Evolutionary conservation across 768 basidiomycete species (phyloP).

Genomic region (Hebeloma cylindrosporum): DNA sequence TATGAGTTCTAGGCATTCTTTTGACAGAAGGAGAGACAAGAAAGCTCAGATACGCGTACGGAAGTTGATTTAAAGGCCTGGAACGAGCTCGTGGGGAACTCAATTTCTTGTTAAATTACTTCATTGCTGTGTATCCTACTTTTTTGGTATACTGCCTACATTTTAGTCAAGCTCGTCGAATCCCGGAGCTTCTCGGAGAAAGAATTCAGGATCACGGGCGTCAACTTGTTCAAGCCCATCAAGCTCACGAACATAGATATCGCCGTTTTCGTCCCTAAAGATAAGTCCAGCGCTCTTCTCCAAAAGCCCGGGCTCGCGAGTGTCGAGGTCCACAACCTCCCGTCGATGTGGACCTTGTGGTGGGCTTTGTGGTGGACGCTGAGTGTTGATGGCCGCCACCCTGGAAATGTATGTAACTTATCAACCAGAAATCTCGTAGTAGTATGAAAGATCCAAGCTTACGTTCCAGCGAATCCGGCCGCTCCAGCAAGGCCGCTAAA

Average conservation of each 20-base stretch:
- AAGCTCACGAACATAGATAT: slow-evolving; percentile 6
- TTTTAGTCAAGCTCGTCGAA: not conserved
- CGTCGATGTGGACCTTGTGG: too few relatives aligned
- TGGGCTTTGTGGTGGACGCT: not conserved
- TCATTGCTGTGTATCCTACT: not conserved
- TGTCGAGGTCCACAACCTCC: too few relatives aligned
- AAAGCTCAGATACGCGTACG: slow-evolving; percentile 13
- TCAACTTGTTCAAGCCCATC: slow-evolving; percentile 3
- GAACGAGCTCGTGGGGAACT: slow-evolving; percentile 14
- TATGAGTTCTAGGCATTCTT: not conserved
- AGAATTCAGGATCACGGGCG: slow-evolving; percentile 5
- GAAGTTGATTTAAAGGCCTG: slow-evolving; percentile 23
- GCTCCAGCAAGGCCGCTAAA: not conserved
- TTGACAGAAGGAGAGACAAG: slow-evolving; percentile 5
- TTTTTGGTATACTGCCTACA: not conserved
- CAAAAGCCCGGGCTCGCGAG: too few relatives aligned
- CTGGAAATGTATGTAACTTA: not conserved
- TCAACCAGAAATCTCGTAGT: not conserved
- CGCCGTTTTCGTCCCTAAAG: too few relatives aligned
- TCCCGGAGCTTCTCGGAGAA: not conserved
- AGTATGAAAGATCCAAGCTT: too few relatives aligned
- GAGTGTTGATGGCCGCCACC: not conserved
- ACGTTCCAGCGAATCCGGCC: slow-evolving; percentile 1
- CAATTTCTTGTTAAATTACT: not conserved
- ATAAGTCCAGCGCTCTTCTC: too few relatives aligned